Evolutionary conservation across 306 rosid genomes (phyloP).

Genomic region (Argentina anserina): DNA sequence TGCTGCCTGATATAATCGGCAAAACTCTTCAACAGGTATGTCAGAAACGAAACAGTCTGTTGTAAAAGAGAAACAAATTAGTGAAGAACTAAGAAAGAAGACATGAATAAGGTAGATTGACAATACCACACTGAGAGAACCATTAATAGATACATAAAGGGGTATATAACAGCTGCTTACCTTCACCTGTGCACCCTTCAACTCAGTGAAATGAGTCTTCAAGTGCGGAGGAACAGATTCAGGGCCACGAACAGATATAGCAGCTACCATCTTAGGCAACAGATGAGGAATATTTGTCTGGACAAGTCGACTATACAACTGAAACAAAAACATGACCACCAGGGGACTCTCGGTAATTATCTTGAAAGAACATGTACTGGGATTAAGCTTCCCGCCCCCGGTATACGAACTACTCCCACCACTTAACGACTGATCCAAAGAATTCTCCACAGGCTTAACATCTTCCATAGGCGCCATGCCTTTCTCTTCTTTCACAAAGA

Average conservation of each 20-base stretch:
- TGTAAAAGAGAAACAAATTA: conserved; percentile 29
- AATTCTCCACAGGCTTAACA: conserved; percentile 67
- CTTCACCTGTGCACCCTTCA: conserved; percentile 98
- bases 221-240: conserved; percentile 79
- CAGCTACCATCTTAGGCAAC: conserved; percentile 94
- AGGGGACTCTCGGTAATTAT: conserved; percentile 94
- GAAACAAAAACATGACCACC: conserved; percentile 97
- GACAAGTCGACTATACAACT: conserved; percentile 86
- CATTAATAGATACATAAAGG: neutral
- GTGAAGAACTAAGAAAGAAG: conserved; percentile 13
- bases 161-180: conserved; percentile 33
- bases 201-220: conserved; percentile 80
- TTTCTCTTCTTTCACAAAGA: conserved; percentile 39
- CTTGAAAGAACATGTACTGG: conserved; percentile 92
- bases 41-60: conserved; percentile 97
- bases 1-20: conserved; percentile 96
- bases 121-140: neutral
- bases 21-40: conserved; percentile 87
- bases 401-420: conserved; percentile 29
- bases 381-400: conserved; percentile 76
- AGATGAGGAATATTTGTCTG: conserved; percentile 91
- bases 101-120: neutral
- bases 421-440: conserved; percentile 55
- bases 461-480: conserved; percentile 44
- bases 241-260: conserved; percentile 97